Conservation (phyloP, 352 stramenopile genomes). For the Globisporangium acanthophoron region DNA sequence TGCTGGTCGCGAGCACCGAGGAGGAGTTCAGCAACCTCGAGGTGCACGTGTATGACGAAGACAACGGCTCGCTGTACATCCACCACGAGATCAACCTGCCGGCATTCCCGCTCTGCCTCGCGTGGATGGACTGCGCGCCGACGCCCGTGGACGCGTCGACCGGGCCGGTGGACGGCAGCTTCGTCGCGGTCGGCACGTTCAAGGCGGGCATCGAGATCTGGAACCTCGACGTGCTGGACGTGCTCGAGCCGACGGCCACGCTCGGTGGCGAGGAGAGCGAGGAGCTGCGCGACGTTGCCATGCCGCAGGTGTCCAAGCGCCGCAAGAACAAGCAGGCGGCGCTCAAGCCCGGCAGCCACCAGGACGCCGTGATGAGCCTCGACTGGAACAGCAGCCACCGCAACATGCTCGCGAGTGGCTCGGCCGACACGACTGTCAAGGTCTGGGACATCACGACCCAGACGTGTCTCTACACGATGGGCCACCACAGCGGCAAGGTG, state of each 20-base stretch:
- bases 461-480: slow-evolving; percentile 93
- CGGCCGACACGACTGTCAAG: slow-evolving; percentile 97
- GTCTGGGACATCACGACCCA: slow-evolving; percentile 92
- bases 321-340: slow-evolving; percentile 62
- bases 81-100: slow-evolving; percentile 99
- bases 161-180: slow-evolving; percentile 90
- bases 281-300: slow-evolving; percentile 68
- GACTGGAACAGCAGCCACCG: slow-evolving; percentile 97
- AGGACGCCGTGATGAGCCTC: slow-evolving; percentile 97
- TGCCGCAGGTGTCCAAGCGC: slow-evolving; percentile 66
- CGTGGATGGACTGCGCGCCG: slow-evolving; percentile 93
- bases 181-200: slow-evolving; percentile 99
- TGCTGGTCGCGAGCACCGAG: slow-evolving; percentile 96
- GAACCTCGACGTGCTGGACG: slow-evolving; percentile 99
- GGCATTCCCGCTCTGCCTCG: slow-evolving; percentile 97
- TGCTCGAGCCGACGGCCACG: slow-evolving; percentile 93
- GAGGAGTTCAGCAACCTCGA: slow-evolving; percentile 98
- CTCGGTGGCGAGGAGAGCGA: slow-evolving; percentile 92
- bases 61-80: slow-evolving; percentile 97
- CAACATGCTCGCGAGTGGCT: slow-evolving; percentile 97
- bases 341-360: slow-evolving; percentile 93
- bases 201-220: slow-evolving; percentile 99
- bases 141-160: slow-evolving; percentile 47
- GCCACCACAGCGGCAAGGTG: slow-evolving; percentile 98
- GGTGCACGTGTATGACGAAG: slow-evolving; percentile 98